Conservation (phyloP, 345 rosid genomes). For the Rhodamnia argentea region DNA sequence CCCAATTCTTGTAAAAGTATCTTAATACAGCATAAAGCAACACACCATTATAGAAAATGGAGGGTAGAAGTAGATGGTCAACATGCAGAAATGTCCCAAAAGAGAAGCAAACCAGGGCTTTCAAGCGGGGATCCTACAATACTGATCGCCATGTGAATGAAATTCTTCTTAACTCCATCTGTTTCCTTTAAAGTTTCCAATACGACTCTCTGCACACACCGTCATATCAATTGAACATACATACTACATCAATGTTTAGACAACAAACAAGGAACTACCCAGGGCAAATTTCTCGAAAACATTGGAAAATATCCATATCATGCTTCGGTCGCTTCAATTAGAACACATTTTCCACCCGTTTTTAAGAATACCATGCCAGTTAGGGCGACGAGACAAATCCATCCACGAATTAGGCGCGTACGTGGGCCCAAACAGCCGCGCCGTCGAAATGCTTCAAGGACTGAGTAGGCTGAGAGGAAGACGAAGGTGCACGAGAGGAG, state of each 20-base stretch:
- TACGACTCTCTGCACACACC: slow-evolving; percentile 30
- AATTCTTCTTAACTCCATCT: slow-evolving; percentile 55
- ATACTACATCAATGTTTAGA: not conserved
- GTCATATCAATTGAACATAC: not conserved
- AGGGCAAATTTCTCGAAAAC: not conserved
- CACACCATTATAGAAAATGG: not conserved
- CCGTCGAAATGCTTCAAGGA: slow-evolving; percentile 48
- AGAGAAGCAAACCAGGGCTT: slow-evolving; percentile 43
- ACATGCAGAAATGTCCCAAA: not conserved
- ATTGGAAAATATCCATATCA: not conserved
- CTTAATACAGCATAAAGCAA: slow-evolving; percentile 5
- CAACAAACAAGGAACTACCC: not conserved
- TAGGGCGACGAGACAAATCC: not conserved
- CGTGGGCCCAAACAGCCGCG: slow-evolving; percentile 75
- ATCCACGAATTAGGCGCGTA: not conserved
- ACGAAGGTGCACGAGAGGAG: slow-evolving; percentile 44
- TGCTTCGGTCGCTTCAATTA: not conserved
- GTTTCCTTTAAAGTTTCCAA: slow-evolving; percentile 31
- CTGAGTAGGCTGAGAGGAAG: slow-evolving; percentile 40
- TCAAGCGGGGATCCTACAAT: slow-evolving; percentile 70
- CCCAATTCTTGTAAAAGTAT: slow-evolving; percentile 76
- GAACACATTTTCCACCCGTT: not conserved
- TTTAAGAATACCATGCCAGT: not conserved
- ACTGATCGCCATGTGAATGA: slow-evolving; percentile 71
- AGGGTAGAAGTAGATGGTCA: not conserved